Percentiles rank a stretch among this genome's conserved stretches.
Evolutionary conservation across 176 grass and related monocot genomes (phyloP).

Genomic region (Raddia guianensis): DNA sequence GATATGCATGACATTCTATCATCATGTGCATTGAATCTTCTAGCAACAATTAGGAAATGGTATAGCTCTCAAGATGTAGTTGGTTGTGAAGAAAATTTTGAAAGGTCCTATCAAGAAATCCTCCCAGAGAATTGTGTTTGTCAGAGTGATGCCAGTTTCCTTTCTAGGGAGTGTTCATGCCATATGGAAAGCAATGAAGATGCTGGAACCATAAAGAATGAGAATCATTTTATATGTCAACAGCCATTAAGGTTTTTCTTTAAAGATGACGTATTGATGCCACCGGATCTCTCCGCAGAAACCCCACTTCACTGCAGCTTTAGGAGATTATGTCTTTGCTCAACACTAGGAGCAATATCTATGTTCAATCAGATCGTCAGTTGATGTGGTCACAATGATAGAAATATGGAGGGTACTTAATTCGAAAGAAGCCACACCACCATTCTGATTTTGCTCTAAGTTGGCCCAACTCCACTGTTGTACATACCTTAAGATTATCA

Average conservation of each 20-base stretch:
- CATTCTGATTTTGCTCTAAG: constrained; percentile 18
- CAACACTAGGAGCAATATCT: constrained; percentile 51
- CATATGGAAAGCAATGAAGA: constrained; percentile 57
- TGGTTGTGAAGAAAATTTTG: constrained; percentile 40
- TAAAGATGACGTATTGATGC: constrained; percentile 87
- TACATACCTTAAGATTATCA: constrained; percentile 16
- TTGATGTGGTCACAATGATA: constrained; percentile 37
- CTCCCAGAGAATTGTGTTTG: constrained; percentile 52
- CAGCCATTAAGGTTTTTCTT: constrained; percentile 62
- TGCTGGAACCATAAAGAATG: constrained; percentile 40
- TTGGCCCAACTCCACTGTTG: not conserved
- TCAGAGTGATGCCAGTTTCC: constrained; percentile 32
- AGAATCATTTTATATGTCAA: constrained; percentile 35
- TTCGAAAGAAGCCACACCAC: constrained; percentile 18
- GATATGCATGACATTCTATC: constrained; percentile 85
- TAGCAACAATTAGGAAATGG: constrained; percentile 57
- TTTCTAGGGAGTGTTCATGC: constrained; percentile 65
- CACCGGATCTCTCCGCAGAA: constrained; percentile 49
- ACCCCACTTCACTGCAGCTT: constrained; percentile 67
- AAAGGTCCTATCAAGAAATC: constrained; percentile 27
- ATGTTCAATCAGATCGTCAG: constrained; percentile 28
- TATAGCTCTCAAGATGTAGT: constrained; percentile 51
- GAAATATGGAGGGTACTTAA: constrained; percentile 15
- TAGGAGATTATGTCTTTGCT: constrained; percentile 71
- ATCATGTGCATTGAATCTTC: constrained; percentile 65